Evolutionary conservation across 106 monocot species (phyloP), one percentile per base, ranked within the genome.

Genomic region (Platanthera zijinensis): DNA sequence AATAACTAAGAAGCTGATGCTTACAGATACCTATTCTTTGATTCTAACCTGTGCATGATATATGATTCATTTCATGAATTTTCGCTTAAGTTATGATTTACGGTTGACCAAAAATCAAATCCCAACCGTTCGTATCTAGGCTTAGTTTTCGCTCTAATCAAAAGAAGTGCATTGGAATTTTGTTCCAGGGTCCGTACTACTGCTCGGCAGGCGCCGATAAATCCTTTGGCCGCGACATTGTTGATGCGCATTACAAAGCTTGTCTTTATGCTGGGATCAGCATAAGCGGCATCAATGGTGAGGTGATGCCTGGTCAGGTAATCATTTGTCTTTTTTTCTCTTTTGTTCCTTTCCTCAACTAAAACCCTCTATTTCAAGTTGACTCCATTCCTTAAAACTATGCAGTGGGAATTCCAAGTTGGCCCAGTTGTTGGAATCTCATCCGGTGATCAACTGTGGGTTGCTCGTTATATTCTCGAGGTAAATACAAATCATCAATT

Each of bases 401-500:
- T 51, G 72, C 72, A 90, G 87, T 90, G 90, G 93, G 93, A 93
- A 69, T 90, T 87, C 77, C 93, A 93, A 90, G 93, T 93, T 75
- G 93, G 93, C 15, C 93, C 93, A 21, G 69, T 52, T 45, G 81
- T 86, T 71, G 93, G 87, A 17, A 90, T 93, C 48, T 84, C 85
- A 10, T 71, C 90, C 15, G 86, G 86, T 72, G 87, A 90, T 86
- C 57, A 90, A 30, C 8, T 93, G 2, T 93, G 89, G 92, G 80
- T 84, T 32, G 85, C 93, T 52, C 85, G 93, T 6, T 93, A 93
- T 76, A 84, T 88, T 50, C 87, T 93, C n/a, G 90, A 90, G 90
- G 93, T 90, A 69, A 57, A 25, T 2, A 10, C 61, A 62, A 47
- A 48, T 61, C 61, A 61, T 61, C 61, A 61, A 61, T 13, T 18